Evolutionary conservation across 306 rosid genomes (phyloP).

Genomic region (Vicia villosa): DNA sequence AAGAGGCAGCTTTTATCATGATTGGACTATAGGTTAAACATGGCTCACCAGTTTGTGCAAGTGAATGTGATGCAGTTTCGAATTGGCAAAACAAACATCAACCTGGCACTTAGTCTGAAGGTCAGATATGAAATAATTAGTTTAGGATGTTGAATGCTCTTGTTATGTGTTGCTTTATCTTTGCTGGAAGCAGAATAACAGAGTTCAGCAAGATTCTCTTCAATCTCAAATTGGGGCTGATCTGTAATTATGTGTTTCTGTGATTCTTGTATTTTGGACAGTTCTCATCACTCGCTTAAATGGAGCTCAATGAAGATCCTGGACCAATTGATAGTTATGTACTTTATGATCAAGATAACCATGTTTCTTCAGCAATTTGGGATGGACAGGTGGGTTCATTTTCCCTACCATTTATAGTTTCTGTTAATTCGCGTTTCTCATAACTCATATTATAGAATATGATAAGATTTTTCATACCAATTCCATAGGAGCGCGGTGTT

Average conservation of each 20-base stretch:
- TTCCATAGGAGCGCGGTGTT: constrained; percentile 81
- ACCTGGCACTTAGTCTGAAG: constrained; percentile 30
- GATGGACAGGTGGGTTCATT: constrained; percentile 72
- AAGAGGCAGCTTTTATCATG: constrained; percentile 28
- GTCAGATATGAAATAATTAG: constrained; percentile 10
- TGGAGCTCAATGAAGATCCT: constrained; percentile 70
- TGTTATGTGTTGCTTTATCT: too few species aligned
- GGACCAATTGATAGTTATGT: constrained; percentile 75
- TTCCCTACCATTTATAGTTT: constrained; percentile 18
- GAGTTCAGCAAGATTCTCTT: constrained; percentile 17
- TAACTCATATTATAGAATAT: constrained; percentile 1
- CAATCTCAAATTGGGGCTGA: constrained; percentile 16
- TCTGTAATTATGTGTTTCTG: not conserved
- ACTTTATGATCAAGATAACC: constrained; percentile 91
- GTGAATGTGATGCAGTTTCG: constrained; percentile 4
- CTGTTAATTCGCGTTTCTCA: not conserved
- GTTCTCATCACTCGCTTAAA: constrained; percentile 37
- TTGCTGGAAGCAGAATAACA: too few species aligned
- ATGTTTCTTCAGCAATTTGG: constrained; percentile 91
- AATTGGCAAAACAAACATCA: constrained; percentile 14
- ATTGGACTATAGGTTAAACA: constrained; percentile 15
- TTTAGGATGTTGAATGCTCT: constrained; percentile 25
- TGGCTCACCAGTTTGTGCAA: constrained; percentile 28
- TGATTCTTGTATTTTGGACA: constrained; percentile 33
- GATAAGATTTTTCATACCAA: constrained; percentile 12